These are phyloP conservation scores for Backusella liffmaniae DNA, from an alignment of 192 early-diverging fungal genomes.

Conservation along the genomic window DNA sequence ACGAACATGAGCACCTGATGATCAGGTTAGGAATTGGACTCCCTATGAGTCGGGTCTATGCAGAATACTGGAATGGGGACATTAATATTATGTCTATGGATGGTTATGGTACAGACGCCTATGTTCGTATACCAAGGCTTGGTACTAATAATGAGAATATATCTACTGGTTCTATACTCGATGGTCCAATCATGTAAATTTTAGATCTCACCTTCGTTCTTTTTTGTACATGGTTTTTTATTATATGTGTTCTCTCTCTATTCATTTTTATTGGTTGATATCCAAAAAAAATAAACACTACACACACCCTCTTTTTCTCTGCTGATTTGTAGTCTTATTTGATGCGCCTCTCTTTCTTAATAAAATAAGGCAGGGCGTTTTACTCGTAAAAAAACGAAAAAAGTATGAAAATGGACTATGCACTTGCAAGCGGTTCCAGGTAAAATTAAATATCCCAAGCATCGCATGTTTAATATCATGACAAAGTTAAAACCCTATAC, in stretches of 20 bases:
- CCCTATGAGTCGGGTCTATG: constrained; percentile 92
- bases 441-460: neutral
- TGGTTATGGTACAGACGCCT: constrained; percentile 91
- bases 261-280: neutral
- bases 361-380: neutral
- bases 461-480: neutral
- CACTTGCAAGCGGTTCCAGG: neutral
- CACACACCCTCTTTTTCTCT: neutral
- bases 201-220: neutral
- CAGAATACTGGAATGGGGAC: constrained; percentile 95
- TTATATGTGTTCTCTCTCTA: neutral
- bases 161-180: neutral
- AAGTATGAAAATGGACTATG: too few relatives aligned
- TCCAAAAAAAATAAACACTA: neutral
- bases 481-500: neutral
- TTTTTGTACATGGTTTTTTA: neutral
- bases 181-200: constrained; percentile 1
- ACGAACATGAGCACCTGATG: constrained; percentile 21
- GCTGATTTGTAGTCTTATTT: neutral
- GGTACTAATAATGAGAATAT: constrained; percentile 67
- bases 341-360: neutral
- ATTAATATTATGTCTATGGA: constrained; percentile 79
- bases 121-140: constrained; percentile 76
- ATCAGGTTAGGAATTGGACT: constrained; percentile 74
- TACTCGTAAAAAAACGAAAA: neutral